These are phyloP conservation scores for Echinochloa phyllopogon DNA, from an alignment of 176 grass and related monocot genomes.

Conservation along the genomic window DNA sequence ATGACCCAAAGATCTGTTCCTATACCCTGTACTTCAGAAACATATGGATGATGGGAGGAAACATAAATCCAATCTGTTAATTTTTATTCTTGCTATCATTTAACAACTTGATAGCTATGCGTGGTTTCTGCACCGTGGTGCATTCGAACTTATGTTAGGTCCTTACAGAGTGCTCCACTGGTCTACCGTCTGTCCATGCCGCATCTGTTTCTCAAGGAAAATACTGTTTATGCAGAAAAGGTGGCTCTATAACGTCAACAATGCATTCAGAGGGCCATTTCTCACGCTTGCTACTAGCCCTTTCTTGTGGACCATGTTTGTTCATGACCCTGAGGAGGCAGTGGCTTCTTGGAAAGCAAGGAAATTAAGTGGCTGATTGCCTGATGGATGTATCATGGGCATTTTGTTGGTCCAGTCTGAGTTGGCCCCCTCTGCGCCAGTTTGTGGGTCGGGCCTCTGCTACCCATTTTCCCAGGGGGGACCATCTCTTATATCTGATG, in stretches of 20 bases:
- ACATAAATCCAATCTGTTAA: not conserved
- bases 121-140: constrained; percentile 24
- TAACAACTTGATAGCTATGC: constrained; percentile 10
- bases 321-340: constrained; percentile 46
- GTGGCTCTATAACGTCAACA: constrained; percentile 25
- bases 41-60: not conserved
- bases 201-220: constrained; percentile 42
- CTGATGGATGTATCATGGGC: constrained; percentile 60
- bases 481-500: constrained; percentile 35
- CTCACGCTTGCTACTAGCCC: constrained; percentile 37
- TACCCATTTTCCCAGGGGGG: constrained; percentile 32
- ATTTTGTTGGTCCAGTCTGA: constrained; percentile 44
- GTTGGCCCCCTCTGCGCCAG: constrained; percentile 33
- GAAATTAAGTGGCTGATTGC: constrained; percentile 46
- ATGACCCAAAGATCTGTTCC: not conserved
- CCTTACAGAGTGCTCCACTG: constrained; percentile 32
- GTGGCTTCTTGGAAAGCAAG: constrained; percentile 58
- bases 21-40: constrained; percentile 4
- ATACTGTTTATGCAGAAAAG: constrained; percentile 41
- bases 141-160: constrained; percentile 16
- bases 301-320: constrained; percentile 52
- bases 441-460: constrained; percentile 44
- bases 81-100: constrained; percentile 24
- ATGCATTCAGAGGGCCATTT: constrained; percentile 41
- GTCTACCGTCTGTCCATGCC: constrained; percentile 20